Conservation (phyloP, 495 filamentous ascomycete species). For the Margaritispora aquatica region DNA sequence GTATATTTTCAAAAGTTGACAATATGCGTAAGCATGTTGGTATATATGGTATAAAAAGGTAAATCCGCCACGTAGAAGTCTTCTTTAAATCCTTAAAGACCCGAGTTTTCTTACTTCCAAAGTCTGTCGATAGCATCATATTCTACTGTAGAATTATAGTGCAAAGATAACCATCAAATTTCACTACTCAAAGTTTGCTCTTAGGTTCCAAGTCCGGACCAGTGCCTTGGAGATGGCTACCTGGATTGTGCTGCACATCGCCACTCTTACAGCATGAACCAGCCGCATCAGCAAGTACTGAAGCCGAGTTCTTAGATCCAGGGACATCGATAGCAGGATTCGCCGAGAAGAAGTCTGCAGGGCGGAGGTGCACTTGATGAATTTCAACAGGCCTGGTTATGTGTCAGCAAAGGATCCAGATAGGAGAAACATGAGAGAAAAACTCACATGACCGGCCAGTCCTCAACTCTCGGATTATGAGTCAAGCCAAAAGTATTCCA, state of each 20-base stretch:
- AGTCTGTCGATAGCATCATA: no score
- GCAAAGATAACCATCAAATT: no score
- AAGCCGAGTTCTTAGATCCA: conserved; percentile 44
- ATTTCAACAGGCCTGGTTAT: conserved; percentile 52
- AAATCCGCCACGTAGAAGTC: no score
- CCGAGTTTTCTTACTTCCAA: no score
- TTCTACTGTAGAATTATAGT: no score
- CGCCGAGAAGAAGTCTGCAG: conserved; percentile 66
- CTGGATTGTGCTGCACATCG: conserved; percentile 22
- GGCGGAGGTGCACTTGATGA: conserved; percentile 54
- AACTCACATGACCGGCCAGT: conserved; percentile 56
- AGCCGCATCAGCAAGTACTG: conserved; percentile 36
- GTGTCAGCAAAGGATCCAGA: conserved; percentile 1
- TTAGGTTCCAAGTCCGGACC: conserved; percentile 27
- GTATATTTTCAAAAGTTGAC: no score
- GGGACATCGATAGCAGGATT: conserved; percentile 74
- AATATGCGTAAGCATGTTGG: no score
- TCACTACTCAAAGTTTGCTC: conserved; percentile 22
- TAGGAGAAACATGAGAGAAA: no score
- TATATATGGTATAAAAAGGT: no score
- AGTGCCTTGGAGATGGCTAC: conserved; percentile 29
- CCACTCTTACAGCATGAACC: conserved; percentile 29
- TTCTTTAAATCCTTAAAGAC: no score
- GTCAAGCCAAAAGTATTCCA: conserved; percentile 56
- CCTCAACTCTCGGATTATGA: conserved; percentile 51